These are phyloP conservation scores for Fusarium sp. DNA, from an alignment of 2,329 filamentous ascomycete species.

Conservation along the genomic window DNA sequence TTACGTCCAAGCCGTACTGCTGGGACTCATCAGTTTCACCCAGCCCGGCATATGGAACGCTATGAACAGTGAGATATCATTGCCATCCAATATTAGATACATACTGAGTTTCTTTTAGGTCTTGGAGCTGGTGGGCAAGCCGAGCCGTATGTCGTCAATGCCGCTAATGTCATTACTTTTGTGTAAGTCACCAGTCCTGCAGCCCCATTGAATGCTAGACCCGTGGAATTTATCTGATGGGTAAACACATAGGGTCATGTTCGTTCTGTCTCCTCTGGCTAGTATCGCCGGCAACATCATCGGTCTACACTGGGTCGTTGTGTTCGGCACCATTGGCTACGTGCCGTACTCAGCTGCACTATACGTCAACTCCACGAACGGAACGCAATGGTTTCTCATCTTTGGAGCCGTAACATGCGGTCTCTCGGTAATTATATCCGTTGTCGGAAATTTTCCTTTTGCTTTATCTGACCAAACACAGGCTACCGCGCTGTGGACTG, in stretches of 20 bases:
- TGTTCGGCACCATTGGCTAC: slow-evolving; percentile 3
- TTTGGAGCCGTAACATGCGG: neutral
- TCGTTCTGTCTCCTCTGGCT: neutral
- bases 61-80: neutral
- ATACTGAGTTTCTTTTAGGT: neutral
- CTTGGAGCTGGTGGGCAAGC: neutral
- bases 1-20: neutral
- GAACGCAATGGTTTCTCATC: neutral
- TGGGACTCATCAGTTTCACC: neutral
- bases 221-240: neutral
- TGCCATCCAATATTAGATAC: accelerated
- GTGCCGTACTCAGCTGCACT: slow-evolving; percentile 1
- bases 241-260: neutral
- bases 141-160: neutral
- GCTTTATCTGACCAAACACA: neutral
- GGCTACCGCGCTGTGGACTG: neutral
- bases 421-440: neutral
- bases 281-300: slow-evolving; percentile 4
- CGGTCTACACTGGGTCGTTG: neutral
- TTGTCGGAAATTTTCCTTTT: neutral
- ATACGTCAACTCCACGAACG: neutral
- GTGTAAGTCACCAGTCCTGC: neutral
- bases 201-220: neutral
- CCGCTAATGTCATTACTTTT: neutral
- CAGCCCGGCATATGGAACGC: neutral